Evolutionary conservation across 305 asterid genomes (phyloP).

Genomic region (Rubia peregrina): DNA sequence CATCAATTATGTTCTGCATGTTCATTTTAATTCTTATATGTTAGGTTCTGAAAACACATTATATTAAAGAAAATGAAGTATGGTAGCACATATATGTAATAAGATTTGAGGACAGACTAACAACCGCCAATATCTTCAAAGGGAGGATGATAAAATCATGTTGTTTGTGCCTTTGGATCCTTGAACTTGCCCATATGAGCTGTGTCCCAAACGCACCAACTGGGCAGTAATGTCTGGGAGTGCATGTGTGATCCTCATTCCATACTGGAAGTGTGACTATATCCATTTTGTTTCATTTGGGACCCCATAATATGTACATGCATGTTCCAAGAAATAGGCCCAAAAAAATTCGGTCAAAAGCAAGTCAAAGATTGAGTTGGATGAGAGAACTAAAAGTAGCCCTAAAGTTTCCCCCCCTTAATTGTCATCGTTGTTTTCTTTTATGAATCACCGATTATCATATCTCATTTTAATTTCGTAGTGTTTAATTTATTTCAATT

Average conservation of each 20-base stretch:
- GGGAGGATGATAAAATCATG: slow-evolving; percentile 24
- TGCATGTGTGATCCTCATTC: slow-evolving; percentile 27
- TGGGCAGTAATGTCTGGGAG: slow-evolving; percentile 9
- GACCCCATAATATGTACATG: slow-evolving; percentile 40
- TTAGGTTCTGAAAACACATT: not conserved
- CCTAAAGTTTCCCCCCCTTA: slow-evolving; percentile 20
- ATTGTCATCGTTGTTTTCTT: no score
- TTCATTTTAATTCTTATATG: not conserved
- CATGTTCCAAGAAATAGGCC: slow-evolving; percentile 50
- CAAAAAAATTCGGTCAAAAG: slow-evolving; percentile 40
- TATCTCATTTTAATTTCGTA: no score
- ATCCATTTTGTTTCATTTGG: slow-evolving; percentile 33
- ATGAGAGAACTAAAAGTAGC: slow-evolving; percentile 26
- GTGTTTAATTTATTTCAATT: no score
- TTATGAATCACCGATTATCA: no score
- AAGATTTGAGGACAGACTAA: slow-evolving; percentile 25
- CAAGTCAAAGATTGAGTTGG: slow-evolving; percentile 32
- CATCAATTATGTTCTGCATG: no score
- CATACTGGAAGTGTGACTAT: slow-evolving; percentile 19
- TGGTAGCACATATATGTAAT: not conserved
- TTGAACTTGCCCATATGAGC: slow-evolving; percentile 48
- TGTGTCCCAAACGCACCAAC: slow-evolving; percentile 33
- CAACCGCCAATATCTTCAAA: slow-evolving; percentile 31
- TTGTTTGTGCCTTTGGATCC: slow-evolving; percentile 27
- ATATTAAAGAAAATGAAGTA: not conserved